A percentile compares a stretch with the other conserved stretches of the same genome.
These are phyloP conservation scores for Capsella rubella DNA, from an alignment of 441 rosid species.

Conservation along the genomic window DNA sequence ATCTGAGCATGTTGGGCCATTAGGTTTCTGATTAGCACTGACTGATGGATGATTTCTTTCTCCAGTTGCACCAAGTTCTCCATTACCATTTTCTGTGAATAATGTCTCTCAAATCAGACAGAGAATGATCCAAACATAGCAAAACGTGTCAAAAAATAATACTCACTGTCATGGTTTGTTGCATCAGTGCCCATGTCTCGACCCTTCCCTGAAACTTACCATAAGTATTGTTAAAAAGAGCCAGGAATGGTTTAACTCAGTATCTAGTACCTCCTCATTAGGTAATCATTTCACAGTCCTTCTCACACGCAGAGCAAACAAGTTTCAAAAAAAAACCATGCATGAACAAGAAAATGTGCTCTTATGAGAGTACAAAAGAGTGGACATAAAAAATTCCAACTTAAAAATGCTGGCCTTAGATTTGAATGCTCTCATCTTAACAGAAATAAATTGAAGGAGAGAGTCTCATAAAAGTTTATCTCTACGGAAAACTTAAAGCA, in stretches of 20 bases:
- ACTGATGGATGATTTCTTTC: conserved; percentile 55
- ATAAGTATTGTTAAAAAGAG: conserved; percentile 2
- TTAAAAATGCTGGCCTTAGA: conserved; percentile 5
- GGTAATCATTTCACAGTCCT: neutral
- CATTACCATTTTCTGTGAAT: conserved; percentile 56
- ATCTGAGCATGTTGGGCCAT: conserved; percentile 62
- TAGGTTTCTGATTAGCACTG: conserved; percentile 57
- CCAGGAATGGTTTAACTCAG: neutral
- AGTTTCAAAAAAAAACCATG: conserved; percentile 1
- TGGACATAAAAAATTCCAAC: conserved; percentile 7
- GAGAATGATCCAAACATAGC: neutral
- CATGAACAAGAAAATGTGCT: conserved; percentile 16
- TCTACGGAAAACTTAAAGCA: conserved; percentile 4
- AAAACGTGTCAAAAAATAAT: conserved; percentile 10
- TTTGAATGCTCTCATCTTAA: conserved; percentile 23
- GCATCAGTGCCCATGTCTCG: conserved; percentile 51
- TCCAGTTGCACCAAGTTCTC: conserved; percentile 51
- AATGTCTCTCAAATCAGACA: conserved; percentile 38
- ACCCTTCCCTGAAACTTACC: conserved; percentile 55
- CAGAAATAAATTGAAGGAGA: neutral
- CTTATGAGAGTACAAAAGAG: conserved; percentile 19
- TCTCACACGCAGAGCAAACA: conserved; percentile 17
- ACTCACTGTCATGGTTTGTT: conserved; percentile 53
- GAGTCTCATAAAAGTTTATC: neutral
- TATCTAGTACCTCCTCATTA: conserved; percentile 8